phyloP scores from a whole-genome alignment of 2,329 filamentous ascomycete species.

The Colletotrichum musae region DNA sequence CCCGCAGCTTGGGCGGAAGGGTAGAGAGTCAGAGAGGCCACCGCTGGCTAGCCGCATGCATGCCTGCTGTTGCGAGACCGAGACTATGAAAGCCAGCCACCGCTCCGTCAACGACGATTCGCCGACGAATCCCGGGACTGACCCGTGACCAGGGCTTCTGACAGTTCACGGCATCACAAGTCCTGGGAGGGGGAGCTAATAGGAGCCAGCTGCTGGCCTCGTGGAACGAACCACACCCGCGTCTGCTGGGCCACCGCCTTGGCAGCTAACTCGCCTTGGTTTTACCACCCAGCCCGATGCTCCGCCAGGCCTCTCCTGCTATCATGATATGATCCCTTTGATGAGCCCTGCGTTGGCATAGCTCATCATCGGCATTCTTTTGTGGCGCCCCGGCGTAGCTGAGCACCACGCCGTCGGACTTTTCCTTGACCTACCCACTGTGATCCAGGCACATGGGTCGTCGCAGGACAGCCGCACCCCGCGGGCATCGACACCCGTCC shows the following conservation, averaged over 20 bases:
- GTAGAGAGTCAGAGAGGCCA: neutral
- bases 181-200: slow-evolving; percentile 23
- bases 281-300: neutral
- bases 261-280: slow-evolving; percentile 19
- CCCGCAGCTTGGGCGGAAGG: neutral
- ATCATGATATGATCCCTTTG: slow-evolving; percentile 24
- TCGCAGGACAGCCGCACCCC: slow-evolving; percentile 19
- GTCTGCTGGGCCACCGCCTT: slow-evolving; percentile 17
- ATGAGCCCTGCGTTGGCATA: slow-evolving; percentile 19
- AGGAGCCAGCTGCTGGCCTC: slow-evolving; percentile 24
- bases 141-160: slow-evolving; percentile 27
- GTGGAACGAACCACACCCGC: slow-evolving; percentile 23
- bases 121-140: slow-evolving; percentile 6
- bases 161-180: slow-evolving; percentile 37
- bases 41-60: slow-evolving; percentile 29
- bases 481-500: slow-evolving; percentile 20
- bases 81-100: slow-evolving; percentile 11
- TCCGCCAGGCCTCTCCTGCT: neutral
- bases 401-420: slow-evolving; percentile 27
- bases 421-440: slow-evolving; percentile 15
- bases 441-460: slow-evolving; percentile 11
- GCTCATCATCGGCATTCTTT: slow-evolving; percentile 14
- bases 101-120: slow-evolving; percentile 7
- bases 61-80: slow-evolving; percentile 15
- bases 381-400: neutral